Conservation (phyloP, 2,329 filamentous ascomycete genomes). For the Monilinia polystroma region DNA sequence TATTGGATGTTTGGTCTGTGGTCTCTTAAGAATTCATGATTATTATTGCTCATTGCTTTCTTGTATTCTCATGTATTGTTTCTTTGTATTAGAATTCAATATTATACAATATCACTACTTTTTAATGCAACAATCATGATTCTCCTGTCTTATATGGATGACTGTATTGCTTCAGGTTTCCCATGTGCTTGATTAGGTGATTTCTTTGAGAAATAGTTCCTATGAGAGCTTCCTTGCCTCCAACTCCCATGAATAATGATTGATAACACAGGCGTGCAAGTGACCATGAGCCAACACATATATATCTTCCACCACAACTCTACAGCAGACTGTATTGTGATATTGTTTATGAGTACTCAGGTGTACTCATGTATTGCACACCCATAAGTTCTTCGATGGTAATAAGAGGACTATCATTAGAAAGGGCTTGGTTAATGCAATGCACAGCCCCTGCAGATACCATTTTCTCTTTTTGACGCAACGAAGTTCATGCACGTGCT, state of each 20-base stretch:
- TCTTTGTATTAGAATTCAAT: not conserved
- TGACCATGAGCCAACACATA: too few species aligned
- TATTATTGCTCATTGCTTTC: not conserved
- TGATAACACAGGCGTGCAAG: too few species aligned
- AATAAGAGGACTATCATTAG: not conserved
- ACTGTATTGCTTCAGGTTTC: not conserved
- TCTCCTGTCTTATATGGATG: not conserved
- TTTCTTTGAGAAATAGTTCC: too few species aligned
- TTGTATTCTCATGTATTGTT: not conserved
- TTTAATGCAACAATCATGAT: not conserved
- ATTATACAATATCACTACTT: not conserved
- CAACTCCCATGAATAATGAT: too few species aligned
- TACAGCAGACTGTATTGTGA: too few species aligned
- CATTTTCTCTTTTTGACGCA: too few species aligned
- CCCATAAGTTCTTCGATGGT: not conserved
- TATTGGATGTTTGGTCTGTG: not conserved
- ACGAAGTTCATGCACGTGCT: too few species aligned
- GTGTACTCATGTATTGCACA: too few species aligned
- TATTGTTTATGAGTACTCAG: too few species aligned
- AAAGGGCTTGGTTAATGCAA: not conserved
- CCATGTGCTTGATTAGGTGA: too few species aligned
- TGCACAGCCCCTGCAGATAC: not conserved
- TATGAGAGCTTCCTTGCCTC: too few species aligned
- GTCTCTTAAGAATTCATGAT: not conserved
- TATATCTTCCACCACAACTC: too few species aligned